Percentiles rank a stretch among this genome's conserved stretches.
Evolutionary conservation across 345 rosid genomes (phyloP).

Genomic region (Corchorus capsularis): DNA sequence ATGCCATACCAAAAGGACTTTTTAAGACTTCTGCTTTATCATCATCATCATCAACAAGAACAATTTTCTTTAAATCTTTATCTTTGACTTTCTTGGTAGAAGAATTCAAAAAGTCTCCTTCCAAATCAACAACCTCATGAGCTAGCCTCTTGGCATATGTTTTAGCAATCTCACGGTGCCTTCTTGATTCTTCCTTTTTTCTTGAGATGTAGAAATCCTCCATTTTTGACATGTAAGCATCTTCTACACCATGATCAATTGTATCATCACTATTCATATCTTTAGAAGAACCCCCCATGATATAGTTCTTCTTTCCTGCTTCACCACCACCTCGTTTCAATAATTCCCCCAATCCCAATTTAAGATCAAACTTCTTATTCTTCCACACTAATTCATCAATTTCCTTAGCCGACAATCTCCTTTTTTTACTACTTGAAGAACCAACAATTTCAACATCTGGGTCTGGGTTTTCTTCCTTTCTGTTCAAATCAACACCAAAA

Average conservation of each 20-base stretch:
- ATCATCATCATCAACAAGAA: not conserved
- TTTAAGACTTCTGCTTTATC: constrained; percentile 15
- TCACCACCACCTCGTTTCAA: no score
- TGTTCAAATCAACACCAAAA: constrained; percentile 11
- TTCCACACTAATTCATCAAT: constrained; percentile 21
- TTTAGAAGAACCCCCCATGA: not conserved
- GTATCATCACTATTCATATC: not conserved
- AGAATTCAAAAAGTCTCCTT: not conserved
- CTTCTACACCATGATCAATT: not conserved
- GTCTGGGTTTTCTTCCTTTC: constrained; percentile 19
- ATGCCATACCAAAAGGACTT: constrained; percentile 34
- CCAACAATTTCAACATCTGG: constrained; percentile 15
- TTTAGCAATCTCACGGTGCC: constrained; percentile 19
- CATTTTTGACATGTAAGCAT: not conserved
- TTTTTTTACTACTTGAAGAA: constrained; percentile 24
- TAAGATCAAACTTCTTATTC: not conserved
- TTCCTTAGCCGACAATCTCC: constrained; percentile 15
- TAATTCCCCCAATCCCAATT: not conserved
- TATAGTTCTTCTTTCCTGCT: no score
- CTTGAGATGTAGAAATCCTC: not conserved
- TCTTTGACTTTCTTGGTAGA: not conserved
- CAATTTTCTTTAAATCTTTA: not conserved
- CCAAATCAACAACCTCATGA: not conserved
- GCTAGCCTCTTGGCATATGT: constrained; percentile 18
- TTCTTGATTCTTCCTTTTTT: not conserved